Evolutionary conservation across 2,329 filamentous ascomycete genomes (phyloP).

Genomic region (Ceratocystis harringtonii): DNA sequence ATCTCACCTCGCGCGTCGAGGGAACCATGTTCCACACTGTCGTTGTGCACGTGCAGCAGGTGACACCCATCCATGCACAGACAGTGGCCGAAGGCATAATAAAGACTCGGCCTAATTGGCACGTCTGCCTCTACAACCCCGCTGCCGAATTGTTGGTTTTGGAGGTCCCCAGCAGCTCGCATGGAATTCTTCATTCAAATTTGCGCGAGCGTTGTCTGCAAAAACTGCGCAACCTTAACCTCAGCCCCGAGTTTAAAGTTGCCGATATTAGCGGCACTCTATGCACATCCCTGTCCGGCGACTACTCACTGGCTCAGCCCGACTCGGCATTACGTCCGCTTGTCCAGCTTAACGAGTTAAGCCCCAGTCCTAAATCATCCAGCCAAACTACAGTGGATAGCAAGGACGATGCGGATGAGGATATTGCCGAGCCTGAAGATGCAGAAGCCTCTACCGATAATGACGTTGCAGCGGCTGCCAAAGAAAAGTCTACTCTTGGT

Average conservation of each 20-base stretch:
- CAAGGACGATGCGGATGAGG: not conserved
- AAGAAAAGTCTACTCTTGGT: not conserved
- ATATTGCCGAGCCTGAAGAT: slow-evolving; percentile 4
- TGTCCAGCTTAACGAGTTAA: not conserved
- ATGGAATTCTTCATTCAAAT: slow-evolving; percentile 3
- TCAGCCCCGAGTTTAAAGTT: not conserved
- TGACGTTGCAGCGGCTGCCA: not conserved
- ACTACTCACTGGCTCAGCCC: slow-evolving; percentile 7
- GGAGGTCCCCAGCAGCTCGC: slow-evolving; percentile 9
- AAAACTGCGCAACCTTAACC: not conserved
- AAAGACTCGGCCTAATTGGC: slow-evolving; percentile 7
- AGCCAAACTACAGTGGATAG: not conserved
- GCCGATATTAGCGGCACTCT: slow-evolving; percentile 4
- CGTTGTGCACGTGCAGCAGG: slow-evolving; percentile 11
- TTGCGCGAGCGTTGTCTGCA: slow-evolving; percentile 3
- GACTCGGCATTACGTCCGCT: slow-evolving; percentile 10
- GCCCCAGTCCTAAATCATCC: not conserved
- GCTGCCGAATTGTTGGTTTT: slow-evolving; percentile 9
- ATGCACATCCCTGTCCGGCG: not conserved
- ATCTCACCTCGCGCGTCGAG: slow-evolving; percentile 11
- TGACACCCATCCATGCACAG: not conserved
- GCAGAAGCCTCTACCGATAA: not conserved
- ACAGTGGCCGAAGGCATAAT: not conserved
- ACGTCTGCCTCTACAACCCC: slow-evolving; percentile 12
- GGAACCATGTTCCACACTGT: slow-evolving; percentile 10